phyloP scores from a whole-genome alignment of 805 yeast genomes.

The Teunomyces stri region DNA sequence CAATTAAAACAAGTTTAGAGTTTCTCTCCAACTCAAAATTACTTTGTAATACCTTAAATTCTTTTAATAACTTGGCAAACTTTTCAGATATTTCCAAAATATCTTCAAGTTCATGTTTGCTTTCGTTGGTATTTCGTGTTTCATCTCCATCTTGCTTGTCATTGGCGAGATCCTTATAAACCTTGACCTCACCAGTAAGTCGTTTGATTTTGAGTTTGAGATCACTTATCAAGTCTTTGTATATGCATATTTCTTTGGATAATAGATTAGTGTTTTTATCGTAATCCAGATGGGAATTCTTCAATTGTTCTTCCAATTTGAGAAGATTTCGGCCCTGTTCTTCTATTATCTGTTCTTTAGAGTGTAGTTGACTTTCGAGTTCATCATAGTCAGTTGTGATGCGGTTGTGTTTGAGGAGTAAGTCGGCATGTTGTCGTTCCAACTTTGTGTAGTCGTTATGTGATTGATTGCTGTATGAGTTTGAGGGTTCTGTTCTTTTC shows the following conservation, averaged over 20 bases:
- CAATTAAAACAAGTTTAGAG: constrained; percentile 51
- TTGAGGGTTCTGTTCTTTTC: neutral
- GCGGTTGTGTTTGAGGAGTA: constrained; percentile 25
- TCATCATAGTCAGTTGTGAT: constrained; percentile 26
- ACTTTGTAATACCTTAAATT: constrained; percentile 42
- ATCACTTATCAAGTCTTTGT: constrained; percentile 33
- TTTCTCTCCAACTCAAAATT: constrained; percentile 53
- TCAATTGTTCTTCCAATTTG: constrained; percentile 27
- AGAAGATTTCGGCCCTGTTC: constrained; percentile 26
- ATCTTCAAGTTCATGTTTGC: constrained; percentile 9
- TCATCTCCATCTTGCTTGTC: constrained; percentile 5
- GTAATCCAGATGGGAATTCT: constrained; percentile 28
- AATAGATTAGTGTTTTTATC: constrained; percentile 25
- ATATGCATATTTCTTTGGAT: constrained; percentile 27
- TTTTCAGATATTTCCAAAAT: constrained; percentile 19
- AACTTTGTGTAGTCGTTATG: constrained; percentile 10
- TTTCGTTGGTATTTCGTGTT: neutral
- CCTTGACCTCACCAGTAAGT: constrained; percentile 17
- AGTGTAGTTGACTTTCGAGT: constrained; percentile 29
- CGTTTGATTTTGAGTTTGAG: constrained; percentile 25
- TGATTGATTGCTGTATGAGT: neutral
- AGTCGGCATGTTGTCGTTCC: constrained; percentile 30
- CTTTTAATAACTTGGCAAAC: constrained; percentile 30
- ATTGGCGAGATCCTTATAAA: constrained; percentile 5
- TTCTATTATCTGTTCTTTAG: constrained; percentile 21